Evolutionary conservation across 768 basidiomycete genomes (phyloP).

Genomic region (Rhodotorula graminis): DNA sequence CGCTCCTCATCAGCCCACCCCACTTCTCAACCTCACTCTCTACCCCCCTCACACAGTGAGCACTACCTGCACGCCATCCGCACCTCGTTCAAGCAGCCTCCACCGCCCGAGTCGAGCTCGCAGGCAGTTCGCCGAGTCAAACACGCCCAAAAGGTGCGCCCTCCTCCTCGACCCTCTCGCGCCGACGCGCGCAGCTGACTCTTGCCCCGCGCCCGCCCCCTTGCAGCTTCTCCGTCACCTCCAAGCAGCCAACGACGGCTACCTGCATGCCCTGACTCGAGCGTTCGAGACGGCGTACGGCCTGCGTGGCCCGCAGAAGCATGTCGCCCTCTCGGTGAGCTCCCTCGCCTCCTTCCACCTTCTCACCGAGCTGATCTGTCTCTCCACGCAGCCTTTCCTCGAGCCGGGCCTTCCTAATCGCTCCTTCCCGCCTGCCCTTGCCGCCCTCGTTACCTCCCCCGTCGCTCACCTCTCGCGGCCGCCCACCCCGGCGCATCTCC

Average conservation of each 20-base stretch:
- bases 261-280: slow-evolving; percentile 15
- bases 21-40: background rate
- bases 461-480: slow-evolving; percentile 21
- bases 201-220: background rate
- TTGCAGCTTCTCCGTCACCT: slow-evolving; percentile 24
- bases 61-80: slow-evolving; percentile 9
- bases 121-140: slow-evolving; percentile 1
- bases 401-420: background rate
- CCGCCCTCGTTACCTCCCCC: slow-evolving; percentile 28
- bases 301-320: slow-evolving; percentile 9
- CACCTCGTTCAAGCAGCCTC: background rate
- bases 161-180: background rate
- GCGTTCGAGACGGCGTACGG: slow-evolving; percentile 30
- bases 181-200: too few relatives aligned
- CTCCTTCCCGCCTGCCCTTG: slow-evolving; percentile 21
- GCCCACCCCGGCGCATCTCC: slow-evolving; percentile 17
- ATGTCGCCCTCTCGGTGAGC: slow-evolving; percentile 12
- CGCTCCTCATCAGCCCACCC: background rate
- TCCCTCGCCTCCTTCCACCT: background rate
- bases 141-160: slow-evolving; percentile 8
- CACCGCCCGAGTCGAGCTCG: background rate
- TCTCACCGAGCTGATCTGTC: background rate
- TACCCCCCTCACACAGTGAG: background rate
- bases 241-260: slow-evolving; percentile 38
- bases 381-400: slow-evolving; percentile 11